These are phyloP conservation scores for Silene vulgaris DNA, from an alignment of 179 eudicot genomes.

Conservation along the genomic window DNA sequence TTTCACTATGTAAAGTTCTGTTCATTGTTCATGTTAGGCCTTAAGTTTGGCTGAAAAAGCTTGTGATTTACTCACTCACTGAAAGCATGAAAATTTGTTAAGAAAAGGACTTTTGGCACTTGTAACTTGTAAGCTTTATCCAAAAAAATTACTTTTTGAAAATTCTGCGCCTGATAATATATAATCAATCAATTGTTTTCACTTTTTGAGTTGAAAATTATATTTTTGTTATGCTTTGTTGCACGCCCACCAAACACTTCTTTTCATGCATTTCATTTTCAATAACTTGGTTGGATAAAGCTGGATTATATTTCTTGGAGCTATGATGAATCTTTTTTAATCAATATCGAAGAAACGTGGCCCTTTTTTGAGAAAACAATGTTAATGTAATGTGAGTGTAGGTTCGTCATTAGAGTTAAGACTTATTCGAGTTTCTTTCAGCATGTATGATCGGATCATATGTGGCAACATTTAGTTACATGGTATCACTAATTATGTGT, in stretches of 20 bases:
- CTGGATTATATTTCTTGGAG: not conserved
- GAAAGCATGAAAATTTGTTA: slow-evolving; percentile 11
- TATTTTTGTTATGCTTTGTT: slow-evolving; percentile 15
- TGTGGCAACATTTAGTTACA: too few relatives aligned
- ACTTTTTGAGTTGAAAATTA: not conserved
- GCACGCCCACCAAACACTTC: slow-evolving; percentile 9
- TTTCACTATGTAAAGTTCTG: not conserved
- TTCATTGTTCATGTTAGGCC: not conserved
- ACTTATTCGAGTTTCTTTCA: too few relatives aligned
- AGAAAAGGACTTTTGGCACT: slow-evolving; percentile 26
- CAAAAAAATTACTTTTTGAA: slow-evolving; percentile 10
- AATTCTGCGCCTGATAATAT: not conserved
- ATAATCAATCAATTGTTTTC: slow-evolving; percentile 9
- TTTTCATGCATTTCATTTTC: slow-evolving; percentile 23
- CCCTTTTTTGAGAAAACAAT: not conserved
- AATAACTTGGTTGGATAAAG: slow-evolving; percentile 8
- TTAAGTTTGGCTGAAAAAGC: not conserved
- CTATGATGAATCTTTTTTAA: not conserved
- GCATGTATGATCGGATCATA: too few relatives aligned
- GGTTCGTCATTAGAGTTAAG: too few relatives aligned
- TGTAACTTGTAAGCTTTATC: slow-evolving; percentile 15
- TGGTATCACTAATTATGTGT: too few relatives aligned
- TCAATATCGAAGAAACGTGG: not conserved
- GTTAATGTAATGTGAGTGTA: too few relatives aligned
- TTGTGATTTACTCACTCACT: not conserved